These are phyloP conservation scores for Prunus armeniaca DNA, from an alignment of 306 rosid genomes.

Conservation along the genomic window DNA sequence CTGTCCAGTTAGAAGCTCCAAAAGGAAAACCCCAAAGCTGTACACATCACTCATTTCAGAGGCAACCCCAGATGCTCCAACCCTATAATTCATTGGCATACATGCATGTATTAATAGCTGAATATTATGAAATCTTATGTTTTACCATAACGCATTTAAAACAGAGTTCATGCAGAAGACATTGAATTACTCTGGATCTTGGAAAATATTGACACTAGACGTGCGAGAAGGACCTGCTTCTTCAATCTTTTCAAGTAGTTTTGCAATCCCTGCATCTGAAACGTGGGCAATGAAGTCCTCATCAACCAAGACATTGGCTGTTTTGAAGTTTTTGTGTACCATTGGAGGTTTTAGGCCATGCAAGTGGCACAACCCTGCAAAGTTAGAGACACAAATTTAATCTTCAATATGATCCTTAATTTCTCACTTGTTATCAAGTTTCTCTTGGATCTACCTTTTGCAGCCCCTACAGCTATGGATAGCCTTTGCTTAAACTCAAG, in stretches of 20 bases:
- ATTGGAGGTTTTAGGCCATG: slow-evolving; percentile 42
- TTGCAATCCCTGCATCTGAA: slow-evolving; percentile 42
- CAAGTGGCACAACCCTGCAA: slow-evolving; percentile 45
- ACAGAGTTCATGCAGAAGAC: slow-evolving; percentile 11
- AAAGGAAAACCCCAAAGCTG: slow-evolving; percentile 48
- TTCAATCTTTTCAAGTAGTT: slow-evolving; percentile 35
- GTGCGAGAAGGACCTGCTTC: slow-evolving; percentile 41
- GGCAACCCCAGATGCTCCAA: slow-evolving; percentile 14
- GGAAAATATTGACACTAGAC: slow-evolving; percentile 36
- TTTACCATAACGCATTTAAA: background rate
- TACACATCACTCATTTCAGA: slow-evolving; percentile 41
- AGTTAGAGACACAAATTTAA: background rate
- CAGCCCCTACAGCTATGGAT: slow-evolving; percentile 46
- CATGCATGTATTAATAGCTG: background rate
- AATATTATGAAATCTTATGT: background rate
- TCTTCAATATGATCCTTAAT: background rate
- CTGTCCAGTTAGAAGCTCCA: slow-evolving; percentile 46
- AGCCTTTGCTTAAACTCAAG: slow-evolving; percentile 50
- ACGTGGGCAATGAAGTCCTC: slow-evolving; percentile 44
- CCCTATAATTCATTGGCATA: slow-evolving; percentile 22
- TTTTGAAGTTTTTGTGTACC: slow-evolving; percentile 43
- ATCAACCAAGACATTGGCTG: slow-evolving; percentile 47
- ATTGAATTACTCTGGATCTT: slow-evolving; percentile 45
- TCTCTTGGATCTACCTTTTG: slow-evolving; percentile 28
- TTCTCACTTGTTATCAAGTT: background rate